A percentile compares a stretch with the other conserved stretches of the same genome.
These are phyloP conservation scores for Linderina pennispora DNA, from an alignment of 192 early-diverging fungal species.

Conservation along the genomic window DNA sequence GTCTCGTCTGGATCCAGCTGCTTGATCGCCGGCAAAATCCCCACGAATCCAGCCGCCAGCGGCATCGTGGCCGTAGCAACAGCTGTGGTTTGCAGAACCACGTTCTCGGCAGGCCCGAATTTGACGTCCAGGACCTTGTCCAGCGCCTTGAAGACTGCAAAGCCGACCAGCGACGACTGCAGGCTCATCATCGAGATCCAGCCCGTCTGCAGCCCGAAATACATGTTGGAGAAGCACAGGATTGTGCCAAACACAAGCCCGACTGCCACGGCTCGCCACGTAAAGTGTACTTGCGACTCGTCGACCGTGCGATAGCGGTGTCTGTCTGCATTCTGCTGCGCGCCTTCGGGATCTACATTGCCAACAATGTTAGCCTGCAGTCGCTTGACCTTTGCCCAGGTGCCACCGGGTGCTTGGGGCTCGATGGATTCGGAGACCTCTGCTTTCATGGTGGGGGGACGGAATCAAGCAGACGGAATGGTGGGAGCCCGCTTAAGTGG, in stretches of 20 bases:
- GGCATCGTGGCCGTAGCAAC: slow-evolving; percentile 86
- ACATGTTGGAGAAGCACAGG: slow-evolving; percentile 82
- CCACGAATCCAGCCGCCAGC: slow-evolving; percentile 72
- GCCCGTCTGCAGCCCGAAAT: slow-evolving; percentile 78
- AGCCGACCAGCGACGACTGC: slow-evolving; percentile 67
- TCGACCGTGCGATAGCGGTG: slow-evolving; percentile 27
- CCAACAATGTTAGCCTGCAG: too few species aligned
- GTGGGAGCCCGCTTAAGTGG: too few species aligned
- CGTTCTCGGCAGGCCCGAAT: slow-evolving; percentile 80
- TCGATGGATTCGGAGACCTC: too few species aligned
- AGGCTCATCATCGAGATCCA: slow-evolving; percentile 79
- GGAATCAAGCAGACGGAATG: too few species aligned
- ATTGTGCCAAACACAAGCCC: slow-evolving; percentile 64
- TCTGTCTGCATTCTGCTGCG: neutral
- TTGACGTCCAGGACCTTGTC: slow-evolving; percentile 40
- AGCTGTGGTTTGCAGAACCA: slow-evolving; percentile 75
- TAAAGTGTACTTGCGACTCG: slow-evolving; percentile 34
- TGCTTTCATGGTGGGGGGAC: too few species aligned
- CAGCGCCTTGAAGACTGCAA: slow-evolving; percentile 67
- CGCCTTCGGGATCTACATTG: slow-evolving; percentile 8
- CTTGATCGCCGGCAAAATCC: slow-evolving; percentile 75
- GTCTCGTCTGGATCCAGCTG: slow-evolving; percentile 56
- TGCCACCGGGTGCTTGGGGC: too few species aligned
- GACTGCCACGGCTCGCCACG: slow-evolving; percentile 48
- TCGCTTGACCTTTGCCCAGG: too few species aligned